Conservation (phyloP, 139 green algal genomes). For the Haematococcus sp. region DNA sequence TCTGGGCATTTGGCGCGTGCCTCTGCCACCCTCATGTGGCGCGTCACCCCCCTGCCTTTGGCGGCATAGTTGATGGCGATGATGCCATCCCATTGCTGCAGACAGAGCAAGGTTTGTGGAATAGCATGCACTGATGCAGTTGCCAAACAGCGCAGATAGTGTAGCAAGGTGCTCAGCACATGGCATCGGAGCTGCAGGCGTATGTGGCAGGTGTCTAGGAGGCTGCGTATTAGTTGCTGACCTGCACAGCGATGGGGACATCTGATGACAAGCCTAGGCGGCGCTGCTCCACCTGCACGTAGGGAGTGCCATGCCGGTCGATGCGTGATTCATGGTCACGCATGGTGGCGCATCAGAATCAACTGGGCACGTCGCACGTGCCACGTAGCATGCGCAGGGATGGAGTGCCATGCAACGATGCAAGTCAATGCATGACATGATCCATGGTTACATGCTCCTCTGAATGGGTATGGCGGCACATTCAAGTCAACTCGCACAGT, state of each 20-base stretch:
- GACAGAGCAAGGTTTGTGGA: no score
- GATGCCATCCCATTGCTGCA: slow-evolving; percentile 51
- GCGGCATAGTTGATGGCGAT: slow-evolving; percentile 92
- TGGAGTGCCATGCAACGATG: neutral
- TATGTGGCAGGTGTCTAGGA: no score
- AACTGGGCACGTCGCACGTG: neutral
- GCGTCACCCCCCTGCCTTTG: slow-evolving; percentile 65
- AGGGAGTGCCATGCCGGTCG: no score
- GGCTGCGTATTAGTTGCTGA: no score
- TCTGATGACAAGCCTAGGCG: neutral
- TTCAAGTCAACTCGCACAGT: no score
- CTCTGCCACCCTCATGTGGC: slow-evolving; percentile 72
- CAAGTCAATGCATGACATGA: slow-evolving; percentile 64
- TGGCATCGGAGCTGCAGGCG: no score
- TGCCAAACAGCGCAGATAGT: no score
- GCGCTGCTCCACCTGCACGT: slow-evolving; percentile 5
- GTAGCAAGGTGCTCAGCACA: no score
- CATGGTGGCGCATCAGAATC: neutral
- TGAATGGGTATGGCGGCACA: no score
- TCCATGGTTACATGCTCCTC: slow-evolving; percentile 72
- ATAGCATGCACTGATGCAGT: no score
- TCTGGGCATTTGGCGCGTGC: slow-evolving; percentile 74
- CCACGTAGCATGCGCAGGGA: neutral
- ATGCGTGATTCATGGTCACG: neutral
- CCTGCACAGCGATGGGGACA: neutral